These are phyloP conservation scores for Penicillium aurantiogriseum DNA, from an alignment of 2,329 filamentous ascomycete species.

Conservation along the genomic window DNA sequence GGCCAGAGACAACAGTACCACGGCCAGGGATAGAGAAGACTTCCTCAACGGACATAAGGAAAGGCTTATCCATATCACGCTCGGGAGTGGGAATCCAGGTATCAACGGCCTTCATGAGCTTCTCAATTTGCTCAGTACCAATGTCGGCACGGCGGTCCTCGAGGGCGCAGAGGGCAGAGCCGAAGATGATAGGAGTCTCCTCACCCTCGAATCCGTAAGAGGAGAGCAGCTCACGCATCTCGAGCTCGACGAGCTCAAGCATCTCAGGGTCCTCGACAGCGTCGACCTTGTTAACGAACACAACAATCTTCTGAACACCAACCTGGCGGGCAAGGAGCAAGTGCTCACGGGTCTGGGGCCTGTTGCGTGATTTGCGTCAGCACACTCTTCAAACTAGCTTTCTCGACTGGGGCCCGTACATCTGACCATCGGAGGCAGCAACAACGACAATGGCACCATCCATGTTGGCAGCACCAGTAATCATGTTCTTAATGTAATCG, in stretches of 20 bases:
- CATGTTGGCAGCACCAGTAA: slow-evolving; percentile 99
- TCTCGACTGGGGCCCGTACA: slow-evolving; percentile 53
- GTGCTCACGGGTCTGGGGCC: slow-evolving; percentile 96
- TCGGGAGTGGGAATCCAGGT: slow-evolving; percentile 93
- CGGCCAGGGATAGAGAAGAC: slow-evolving; percentile 88
- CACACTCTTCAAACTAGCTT: background rate
- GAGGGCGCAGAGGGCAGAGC: slow-evolving; percentile 91
- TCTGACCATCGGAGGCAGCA: slow-evolving; percentile 96
- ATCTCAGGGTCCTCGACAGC: slow-evolving; percentile 97
- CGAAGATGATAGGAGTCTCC: slow-evolving; percentile 94
- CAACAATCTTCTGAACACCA: slow-evolving; percentile 95
- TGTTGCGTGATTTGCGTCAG: slow-evolving; percentile 34
- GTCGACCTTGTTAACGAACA: slow-evolving; percentile 99
- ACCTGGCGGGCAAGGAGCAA: slow-evolving; percentile 96
- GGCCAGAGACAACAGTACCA: slow-evolving; percentile 94
- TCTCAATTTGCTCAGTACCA: slow-evolving; percentile 82
- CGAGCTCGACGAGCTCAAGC: slow-evolving; percentile 99
- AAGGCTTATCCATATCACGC: slow-evolving; percentile 95
- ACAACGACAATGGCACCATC: slow-evolving; percentile 98
- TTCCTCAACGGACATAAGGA: slow-evolving; percentile 97
- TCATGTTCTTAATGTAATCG: slow-evolving; percentile 99
- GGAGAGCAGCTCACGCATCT: slow-evolving; percentile 95
- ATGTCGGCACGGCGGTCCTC: slow-evolving; percentile 85
- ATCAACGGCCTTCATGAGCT: slow-evolving; percentile 86
- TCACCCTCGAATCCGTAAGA: slow-evolving; percentile 98